Base-by-base conservation (phyloP, 345 rosid genomes). In the Murraya koenigii region DNA sequence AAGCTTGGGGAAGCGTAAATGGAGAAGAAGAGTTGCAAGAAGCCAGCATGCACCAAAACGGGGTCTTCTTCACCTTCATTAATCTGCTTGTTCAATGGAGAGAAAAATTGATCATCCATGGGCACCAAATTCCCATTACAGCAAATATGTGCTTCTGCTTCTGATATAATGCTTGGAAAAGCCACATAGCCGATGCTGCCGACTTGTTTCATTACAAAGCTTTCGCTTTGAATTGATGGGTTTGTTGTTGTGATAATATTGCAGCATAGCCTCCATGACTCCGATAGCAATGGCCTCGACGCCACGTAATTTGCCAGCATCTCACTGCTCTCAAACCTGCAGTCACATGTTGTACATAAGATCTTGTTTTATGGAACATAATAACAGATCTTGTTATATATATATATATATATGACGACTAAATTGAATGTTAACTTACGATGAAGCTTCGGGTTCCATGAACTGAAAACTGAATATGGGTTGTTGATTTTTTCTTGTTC, bases 281-380 rank as follows among this genome's bases (percentile, higher is more conserved):
- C 84, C 25, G 82, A 60, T 8, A 90, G 76, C 66, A 95, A 10
- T 0, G 90, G 87, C 15, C 92, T 93, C 8, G 98, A 87, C 17
- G 88, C 86, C 63, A 95, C 23, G 76, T 87, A 84, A 30, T 41
- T 80, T 10, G 97, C 97, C 72, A 86, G 84, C 81, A 89, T 78
- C 90, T 93, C 99, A 80, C 97, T 91, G 66, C 88, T 87, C 85
- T 93, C 99, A 75, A 92, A 91, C 75, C 92, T 83, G 81, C 56
- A 17, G 56, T 6, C 20, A 17, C 56, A 44, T 13, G 49, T 13
- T 44, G 17, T 3, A 15, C 11, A n/a, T 13, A 11, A 11, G 49
- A 41, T 41, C 49, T 13, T 41, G 49, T 41, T 41, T 3, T 11
- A 11, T 10, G 11, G 15, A 41, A 41, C 49, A 11, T 2, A 41